A percentile compares a stretch with the other conserved stretches of the same genome.
Evolutionary conservation across 495 filamentous ascomycete species (phyloP).

Genomic region (Aspergillus indologenus): DNA sequence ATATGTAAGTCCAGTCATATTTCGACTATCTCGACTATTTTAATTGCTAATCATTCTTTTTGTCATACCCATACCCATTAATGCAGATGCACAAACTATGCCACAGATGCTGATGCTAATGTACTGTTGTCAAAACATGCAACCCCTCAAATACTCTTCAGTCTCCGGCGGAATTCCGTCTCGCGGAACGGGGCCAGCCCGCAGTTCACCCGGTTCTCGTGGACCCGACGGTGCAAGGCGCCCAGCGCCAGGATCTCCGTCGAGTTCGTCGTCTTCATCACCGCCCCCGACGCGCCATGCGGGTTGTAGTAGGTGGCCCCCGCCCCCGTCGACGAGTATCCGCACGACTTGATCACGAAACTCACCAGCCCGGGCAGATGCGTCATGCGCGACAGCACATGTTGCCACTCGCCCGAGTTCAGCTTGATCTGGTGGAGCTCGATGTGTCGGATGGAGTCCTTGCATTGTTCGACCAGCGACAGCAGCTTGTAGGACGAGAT

Average conservation of each 20-base stretch:
- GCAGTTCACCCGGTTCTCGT: neutral
- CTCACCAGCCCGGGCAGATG: neutral
- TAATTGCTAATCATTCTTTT: too few species aligned
- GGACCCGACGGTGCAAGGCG: neutral
- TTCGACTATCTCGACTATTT: too few species aligned
- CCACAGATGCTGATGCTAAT: too few species aligned
- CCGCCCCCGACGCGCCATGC: too few species aligned
- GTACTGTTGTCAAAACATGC: too few species aligned
- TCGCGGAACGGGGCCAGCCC: neutral
- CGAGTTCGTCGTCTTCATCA: neutral
- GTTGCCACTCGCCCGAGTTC: neutral
- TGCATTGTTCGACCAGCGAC: neutral
- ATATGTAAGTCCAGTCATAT: too few species aligned
- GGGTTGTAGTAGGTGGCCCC: neutral
- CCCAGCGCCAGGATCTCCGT: neutral
- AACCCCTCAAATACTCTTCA: neutral
- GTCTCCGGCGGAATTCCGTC: neutral
- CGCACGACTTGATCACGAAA: neutral
- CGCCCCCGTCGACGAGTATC: neutral
- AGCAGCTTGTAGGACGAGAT: neutral
- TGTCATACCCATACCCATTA: too few species aligned
- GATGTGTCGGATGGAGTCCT: neutral
- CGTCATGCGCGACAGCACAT: neutral
- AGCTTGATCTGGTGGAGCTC: neutral
- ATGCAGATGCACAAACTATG: too few species aligned